Base-by-base conservation (phyloP, 495 filamentous ascomycete genomes). In the Diplogelasinospora grovesii region DNA sequence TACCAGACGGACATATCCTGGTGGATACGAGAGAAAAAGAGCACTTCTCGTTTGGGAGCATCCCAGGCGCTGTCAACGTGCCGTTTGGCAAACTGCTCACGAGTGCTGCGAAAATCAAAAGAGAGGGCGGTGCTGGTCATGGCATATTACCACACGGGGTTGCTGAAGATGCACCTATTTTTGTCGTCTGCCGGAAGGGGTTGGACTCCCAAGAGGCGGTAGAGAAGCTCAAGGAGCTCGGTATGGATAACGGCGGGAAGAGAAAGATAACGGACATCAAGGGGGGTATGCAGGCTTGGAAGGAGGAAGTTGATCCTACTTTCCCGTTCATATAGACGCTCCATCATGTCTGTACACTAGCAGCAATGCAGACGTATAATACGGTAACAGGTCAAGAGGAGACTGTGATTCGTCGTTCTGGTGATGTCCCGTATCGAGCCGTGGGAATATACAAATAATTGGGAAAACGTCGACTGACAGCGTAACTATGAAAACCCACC, bases 201-300 rank as follows among this genome's bases (percentile, higher is more conserved):
- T 86, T 95, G 49, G 92, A 98, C 56, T 94, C 86, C 1, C 92
- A 95, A 56, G 58, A 88, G 36, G 82, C 79, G 0, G 78, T 87
- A 1, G 73, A 71, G 52, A 81, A 69, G 55, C 46, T 94, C 45
- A 86, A 82, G 54, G 76, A 88, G 22, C 50, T 78, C 26, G 79
- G 79, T 3, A 40, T 83, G n/a, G 77, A 73, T 36, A 55, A 61
- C 16, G 59, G 60, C 9, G 80, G 80, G 1, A 61, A 64, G 41
- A 66, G 78, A 23, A 75, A 70, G 37, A 75, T 93, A 35, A 75
- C 78, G 22, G 92, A 96, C 62, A 81, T 96, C 18, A 72, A 68
- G 21, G 89, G 88, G 1, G 92, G 92, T 0, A 75, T 95, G 45
- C 74, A 63, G 32, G 82, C 86, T n/a, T 98, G 90, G 92, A 80